Evolutionary conservation across 2,329 filamentous ascomycete species (phyloP).

Genomic region (Fusarium xyrophilum): DNA sequence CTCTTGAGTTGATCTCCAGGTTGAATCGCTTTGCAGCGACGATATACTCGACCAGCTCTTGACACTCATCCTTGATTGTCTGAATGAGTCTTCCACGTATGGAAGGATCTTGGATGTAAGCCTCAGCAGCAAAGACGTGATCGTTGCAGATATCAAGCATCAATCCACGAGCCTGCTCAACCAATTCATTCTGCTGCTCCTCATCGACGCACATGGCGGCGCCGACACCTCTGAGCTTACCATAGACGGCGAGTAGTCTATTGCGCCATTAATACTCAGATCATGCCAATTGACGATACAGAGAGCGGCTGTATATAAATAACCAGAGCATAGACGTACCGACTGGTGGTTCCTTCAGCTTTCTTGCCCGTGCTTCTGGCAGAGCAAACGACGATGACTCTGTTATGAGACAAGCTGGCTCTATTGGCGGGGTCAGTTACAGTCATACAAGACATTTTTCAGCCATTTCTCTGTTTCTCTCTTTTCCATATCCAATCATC

Average conservation of each 20-base stretch:
- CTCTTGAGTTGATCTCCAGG: constrained; percentile 77
- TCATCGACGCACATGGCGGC: constrained; percentile 60
- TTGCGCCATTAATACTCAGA: neutral
- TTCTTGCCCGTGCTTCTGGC: constrained; percentile 95
- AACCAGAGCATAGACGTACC: constrained; percentile 62
- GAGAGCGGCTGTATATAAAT: neutral
- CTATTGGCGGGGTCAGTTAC: constrained; percentile 40
- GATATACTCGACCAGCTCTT: constrained; percentile 77
- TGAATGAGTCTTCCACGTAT: constrained; percentile 66
- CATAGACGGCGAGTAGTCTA: constrained; percentile 66
- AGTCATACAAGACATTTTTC: constrained; percentile 22
- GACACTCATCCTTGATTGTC: constrained; percentile 80
- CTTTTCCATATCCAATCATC: neutral
- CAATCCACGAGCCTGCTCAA: constrained; percentile 72
- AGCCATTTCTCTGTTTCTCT: neutral
- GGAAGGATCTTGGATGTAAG: constrained; percentile 63
- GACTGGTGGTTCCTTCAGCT: constrained; percentile 91
- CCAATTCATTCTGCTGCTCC: constrained; percentile 57
- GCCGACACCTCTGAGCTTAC: constrained; percentile 62
- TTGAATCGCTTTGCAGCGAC: constrained; percentile 70
- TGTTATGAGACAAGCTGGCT: constrained; percentile 66
- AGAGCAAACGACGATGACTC: constrained; percentile 92
- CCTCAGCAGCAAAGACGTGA: constrained; percentile 75
- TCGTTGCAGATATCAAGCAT: constrained; percentile 84
- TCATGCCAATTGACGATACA: neutral